These are phyloP conservation scores for Tetrastigma voinierianum DNA, from an alignment of 164 flowering plant species.

Conservation along the genomic window DNA sequence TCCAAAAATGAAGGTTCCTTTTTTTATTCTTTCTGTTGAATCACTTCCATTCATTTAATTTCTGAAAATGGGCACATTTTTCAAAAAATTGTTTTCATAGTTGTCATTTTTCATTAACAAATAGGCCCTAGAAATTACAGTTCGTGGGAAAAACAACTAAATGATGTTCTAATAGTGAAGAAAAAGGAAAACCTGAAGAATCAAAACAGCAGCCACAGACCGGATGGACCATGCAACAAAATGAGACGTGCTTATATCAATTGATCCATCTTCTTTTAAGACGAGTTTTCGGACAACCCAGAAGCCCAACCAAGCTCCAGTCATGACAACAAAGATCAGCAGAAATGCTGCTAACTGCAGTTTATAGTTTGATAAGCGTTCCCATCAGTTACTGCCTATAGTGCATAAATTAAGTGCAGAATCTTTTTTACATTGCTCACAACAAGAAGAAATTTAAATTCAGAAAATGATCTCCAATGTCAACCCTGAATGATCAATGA, in stretches of 20 bases:
- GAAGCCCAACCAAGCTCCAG: slow-evolving; percentile 97
- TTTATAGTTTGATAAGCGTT: slow-evolving; percentile 11
- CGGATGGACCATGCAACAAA: slow-evolving; percentile 82
- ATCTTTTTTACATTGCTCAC: neutral
- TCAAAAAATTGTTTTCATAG: no score
- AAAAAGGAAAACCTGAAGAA: slow-evolving; percentile 68
- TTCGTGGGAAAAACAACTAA: neutral
- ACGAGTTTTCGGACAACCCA: slow-evolving; percentile 85
- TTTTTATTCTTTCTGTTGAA: no score
- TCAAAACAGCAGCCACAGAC: slow-evolving; percentile 57
- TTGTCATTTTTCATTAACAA: no score
- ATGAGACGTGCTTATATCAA: slow-evolving; percentile 58
- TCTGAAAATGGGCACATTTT: no score
- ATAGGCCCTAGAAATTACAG: neutral
- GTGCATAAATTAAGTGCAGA: neutral
- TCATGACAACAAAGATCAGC: slow-evolving; percentile 49
- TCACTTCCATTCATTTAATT: no score
- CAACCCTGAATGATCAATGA: no score
- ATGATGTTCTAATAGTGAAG: neutral
- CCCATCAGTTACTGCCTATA: slow-evolving; percentile 2
- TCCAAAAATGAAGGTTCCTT: no score
- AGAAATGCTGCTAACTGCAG: slow-evolving; percentile 68
- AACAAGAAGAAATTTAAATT: no score
- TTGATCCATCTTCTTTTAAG: slow-evolving; percentile 71
- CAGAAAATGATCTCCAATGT: no score